These are phyloP conservation scores for Akanthomyces lecanii DNA, from an alignment of 2,329 filamentous ascomycete genomes.

Conservation along the genomic window DNA sequence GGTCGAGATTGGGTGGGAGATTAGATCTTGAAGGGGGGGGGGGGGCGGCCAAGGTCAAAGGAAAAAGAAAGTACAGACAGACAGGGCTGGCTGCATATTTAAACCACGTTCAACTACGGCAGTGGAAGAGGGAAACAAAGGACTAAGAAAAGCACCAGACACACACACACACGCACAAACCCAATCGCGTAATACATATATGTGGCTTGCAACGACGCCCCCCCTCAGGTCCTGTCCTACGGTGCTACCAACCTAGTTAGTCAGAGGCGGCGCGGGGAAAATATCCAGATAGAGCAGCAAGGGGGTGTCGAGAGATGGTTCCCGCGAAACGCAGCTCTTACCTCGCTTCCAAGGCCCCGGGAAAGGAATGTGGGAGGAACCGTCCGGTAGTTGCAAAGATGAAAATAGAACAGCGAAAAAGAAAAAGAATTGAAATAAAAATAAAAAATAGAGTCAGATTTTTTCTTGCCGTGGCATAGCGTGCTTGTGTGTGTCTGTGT, in stretches of 20 bases:
- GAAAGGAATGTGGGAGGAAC: background rate
- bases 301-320: background rate
- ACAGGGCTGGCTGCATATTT: constrained; percentile 10
- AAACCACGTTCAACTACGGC: background rate
- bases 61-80: background rate
- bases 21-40: constrained; percentile 4
- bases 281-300: background rate
- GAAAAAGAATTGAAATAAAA: too few relatives aligned
- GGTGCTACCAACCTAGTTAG: background rate
- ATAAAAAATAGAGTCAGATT: background rate
- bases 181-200: background rate
- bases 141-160: background rate
- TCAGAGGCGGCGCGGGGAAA: background rate
- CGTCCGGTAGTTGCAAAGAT: background rate
- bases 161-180: background rate
- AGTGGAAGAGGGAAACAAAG: background rate
- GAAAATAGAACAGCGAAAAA: background rate
- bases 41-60: background rate
- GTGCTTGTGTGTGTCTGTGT: background rate
- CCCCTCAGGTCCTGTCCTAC: background rate
- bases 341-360: background rate
- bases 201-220: constrained; percentile 4
- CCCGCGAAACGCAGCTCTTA: background rate
- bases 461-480: background rate
- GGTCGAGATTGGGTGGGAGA: constrained; percentile 6